phyloP scores from a whole-genome alignment of 495 filamentous ascomycete genomes.

The Hypoxylon cercidicola region DNA sequence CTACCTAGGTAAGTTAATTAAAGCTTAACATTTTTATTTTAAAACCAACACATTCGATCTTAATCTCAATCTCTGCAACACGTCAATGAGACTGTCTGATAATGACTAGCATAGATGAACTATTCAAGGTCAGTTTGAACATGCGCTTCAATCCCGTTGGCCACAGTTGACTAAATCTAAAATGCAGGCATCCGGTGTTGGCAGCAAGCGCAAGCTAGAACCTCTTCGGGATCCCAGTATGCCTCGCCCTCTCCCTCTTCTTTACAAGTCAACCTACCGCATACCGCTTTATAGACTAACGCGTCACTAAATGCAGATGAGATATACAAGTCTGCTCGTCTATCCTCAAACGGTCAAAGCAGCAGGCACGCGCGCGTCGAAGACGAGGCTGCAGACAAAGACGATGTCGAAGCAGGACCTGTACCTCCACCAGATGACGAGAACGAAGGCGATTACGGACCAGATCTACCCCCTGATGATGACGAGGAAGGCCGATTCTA shows the following conservation, averaged over 20 bases:
- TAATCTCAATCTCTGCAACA: background rate
- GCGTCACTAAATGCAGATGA: conserved; percentile 61
- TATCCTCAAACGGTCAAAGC: conserved; percentile 61
- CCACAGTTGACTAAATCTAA: conserved; percentile 30
- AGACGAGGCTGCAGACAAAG: conserved; percentile 62
- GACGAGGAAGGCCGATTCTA: conserved; percentile 96
- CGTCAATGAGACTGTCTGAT: background rate
- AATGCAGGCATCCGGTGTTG: conserved; percentile 62
- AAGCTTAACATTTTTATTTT: no score
- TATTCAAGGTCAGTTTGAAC: conserved; percentile 75
- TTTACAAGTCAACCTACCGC: background rate
- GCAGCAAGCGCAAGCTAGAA: conserved; percentile 82
- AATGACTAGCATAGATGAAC: conserved; percentile 83
- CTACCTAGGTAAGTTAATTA: no score
- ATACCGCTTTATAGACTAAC: conserved; percentile 9
- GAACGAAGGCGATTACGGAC: conserved; percentile 70
- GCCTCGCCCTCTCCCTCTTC: conserved; percentile 42
- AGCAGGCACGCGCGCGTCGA: conserved; percentile 51
- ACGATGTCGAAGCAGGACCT: conserved; percentile 66
- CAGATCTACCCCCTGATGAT: conserved; percentile 74
- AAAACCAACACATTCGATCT: background rate
- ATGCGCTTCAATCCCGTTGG: background rate
- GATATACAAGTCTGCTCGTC: conserved; percentile 88
- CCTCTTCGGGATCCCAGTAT: conserved; percentile 75
- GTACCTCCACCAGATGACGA: conserved; percentile 48